Evolutionary conservation across 2,329 filamentous ascomycete species (phyloP).

Genomic region (Leptoxyphium fumago): DNA sequence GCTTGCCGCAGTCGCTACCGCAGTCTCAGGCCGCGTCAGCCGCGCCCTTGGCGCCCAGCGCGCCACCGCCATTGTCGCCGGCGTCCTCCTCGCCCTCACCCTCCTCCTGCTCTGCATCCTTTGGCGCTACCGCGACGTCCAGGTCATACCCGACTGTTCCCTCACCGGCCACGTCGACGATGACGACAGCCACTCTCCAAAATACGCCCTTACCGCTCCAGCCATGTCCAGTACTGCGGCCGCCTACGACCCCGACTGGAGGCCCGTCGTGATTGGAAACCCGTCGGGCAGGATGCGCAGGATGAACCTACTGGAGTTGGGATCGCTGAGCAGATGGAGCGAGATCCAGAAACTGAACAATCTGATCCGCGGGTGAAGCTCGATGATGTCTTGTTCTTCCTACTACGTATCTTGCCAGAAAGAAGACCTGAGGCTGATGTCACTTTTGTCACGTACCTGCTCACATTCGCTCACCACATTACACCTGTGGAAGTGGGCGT

Average conservation of each 20-base stretch:
- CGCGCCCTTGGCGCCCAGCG: slow-evolving; percentile 51
- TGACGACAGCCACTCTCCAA: not conserved
- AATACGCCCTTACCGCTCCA: not conserved
- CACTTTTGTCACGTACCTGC: too few relatives aligned
- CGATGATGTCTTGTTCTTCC: too few relatives aligned
- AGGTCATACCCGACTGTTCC: slow-evolving; percentile 51
- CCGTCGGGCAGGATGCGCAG: slow-evolving; percentile 52
- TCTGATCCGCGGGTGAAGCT: slow-evolving; percentile 6
- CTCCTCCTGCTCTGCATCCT: slow-evolving; percentile 47
- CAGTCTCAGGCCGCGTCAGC: slow-evolving; percentile 52
- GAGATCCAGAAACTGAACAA: slow-evolving; percentile 46
- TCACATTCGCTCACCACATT: too few relatives aligned
- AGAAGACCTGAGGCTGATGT: too few relatives aligned
- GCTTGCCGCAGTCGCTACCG: slow-evolving; percentile 53
- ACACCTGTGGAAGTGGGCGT: too few relatives aligned
- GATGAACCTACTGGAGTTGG: slow-evolving; percentile 58
- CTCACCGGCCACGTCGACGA: slow-evolving; percentile 26
- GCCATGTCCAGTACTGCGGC: not conserved
- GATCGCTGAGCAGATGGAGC: slow-evolving; percentile 53
- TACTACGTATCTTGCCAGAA: too few relatives aligned
- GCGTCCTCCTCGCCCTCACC: slow-evolving; percentile 50
- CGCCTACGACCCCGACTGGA: slow-evolving; percentile 43
- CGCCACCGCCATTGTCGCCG: slow-evolving; percentile 53
- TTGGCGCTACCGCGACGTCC: slow-evolving; percentile 48
- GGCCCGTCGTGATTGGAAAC: slow-evolving; percentile 56